Conservation (phyloP, 768 basidiomycete species). For the Termitomyces sp. region DNA sequence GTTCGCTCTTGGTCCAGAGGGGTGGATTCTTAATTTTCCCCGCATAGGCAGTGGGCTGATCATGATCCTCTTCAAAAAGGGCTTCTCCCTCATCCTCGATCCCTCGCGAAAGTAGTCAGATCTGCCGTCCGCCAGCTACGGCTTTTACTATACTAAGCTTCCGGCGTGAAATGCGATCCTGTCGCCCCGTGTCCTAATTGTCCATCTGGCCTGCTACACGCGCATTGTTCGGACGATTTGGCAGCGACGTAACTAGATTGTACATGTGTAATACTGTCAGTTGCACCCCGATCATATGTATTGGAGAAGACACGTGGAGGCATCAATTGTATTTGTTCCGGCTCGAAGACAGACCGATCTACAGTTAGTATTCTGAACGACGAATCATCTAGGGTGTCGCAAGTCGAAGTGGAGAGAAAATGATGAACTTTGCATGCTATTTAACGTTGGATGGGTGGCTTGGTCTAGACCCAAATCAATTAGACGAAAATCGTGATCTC, state of each 20-base stretch:
- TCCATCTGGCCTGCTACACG: neutral
- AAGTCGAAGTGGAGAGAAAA: neutral
- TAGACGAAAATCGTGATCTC: neutral
- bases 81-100: neutral
- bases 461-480: neutral
- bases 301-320: too few relatives aligned
- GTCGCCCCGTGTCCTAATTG: neutral
- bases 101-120: neutral
- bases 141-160: neutral
- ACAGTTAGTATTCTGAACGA: too few relatives aligned
- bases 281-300: neutral
- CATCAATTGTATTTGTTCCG: neutral
- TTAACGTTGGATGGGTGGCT: neutral
- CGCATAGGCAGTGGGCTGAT: neutral
- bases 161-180: neutral
- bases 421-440: neutral
- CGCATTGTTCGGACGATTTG: neutral
- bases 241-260: neutral
- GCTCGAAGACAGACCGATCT: too few relatives aligned
- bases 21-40: neutral
- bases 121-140: neutral
- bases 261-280: neutral
- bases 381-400: neutral
- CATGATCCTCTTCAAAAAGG: neutral
- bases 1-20: neutral